phyloP scores from a whole-genome alignment of 2,329 filamentous ascomycete genomes.

The Hymenoscyphus salicellus region DNA sequence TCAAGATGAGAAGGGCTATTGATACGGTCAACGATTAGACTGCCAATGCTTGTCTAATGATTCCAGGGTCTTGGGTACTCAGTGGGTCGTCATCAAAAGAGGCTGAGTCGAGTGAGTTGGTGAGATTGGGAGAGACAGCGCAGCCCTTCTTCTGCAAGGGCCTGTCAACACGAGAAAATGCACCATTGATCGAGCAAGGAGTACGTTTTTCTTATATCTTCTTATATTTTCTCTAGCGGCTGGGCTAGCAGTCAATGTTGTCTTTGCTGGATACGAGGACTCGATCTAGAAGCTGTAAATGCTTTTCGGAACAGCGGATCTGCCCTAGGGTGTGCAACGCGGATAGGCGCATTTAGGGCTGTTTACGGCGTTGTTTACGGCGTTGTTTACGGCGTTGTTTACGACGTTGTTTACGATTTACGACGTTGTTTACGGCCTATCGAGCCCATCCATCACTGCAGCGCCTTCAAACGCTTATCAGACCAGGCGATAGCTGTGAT shows the following conservation, averaged over 20 bases:
- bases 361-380: too few relatives aligned
- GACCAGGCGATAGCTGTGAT: background rate
- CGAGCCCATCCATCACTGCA: background rate
- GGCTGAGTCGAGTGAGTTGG: background rate
- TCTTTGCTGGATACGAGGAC: background rate
- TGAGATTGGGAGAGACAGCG: background rate
- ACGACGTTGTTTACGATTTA: too few relatives aligned
- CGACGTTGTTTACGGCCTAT: background rate
- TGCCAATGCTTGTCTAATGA: background rate
- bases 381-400: too few relatives aligned
- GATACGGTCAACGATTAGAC: background rate
- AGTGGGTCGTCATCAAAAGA: background rate
- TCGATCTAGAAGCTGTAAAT: background rate
- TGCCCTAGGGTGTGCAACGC: background rate
- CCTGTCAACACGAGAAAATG: too few relatives aligned
- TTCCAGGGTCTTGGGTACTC: background rate
- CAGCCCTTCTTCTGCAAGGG: background rate
- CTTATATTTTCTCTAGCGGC: background rate
- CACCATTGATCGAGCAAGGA: background rate
- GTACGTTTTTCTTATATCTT: background rate
- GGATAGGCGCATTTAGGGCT: background rate
- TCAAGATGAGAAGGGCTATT: background rate
- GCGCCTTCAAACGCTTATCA: background rate
- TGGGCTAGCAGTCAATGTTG: background rate
- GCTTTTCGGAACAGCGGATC: background rate